A percentile compares a stretch with the other conserved stretches of the same genome.
These are phyloP conservation scores for Cladosporium phlei DNA, from an alignment of 2,329 filamentous ascomycete species.

Conservation along the genomic window DNA sequence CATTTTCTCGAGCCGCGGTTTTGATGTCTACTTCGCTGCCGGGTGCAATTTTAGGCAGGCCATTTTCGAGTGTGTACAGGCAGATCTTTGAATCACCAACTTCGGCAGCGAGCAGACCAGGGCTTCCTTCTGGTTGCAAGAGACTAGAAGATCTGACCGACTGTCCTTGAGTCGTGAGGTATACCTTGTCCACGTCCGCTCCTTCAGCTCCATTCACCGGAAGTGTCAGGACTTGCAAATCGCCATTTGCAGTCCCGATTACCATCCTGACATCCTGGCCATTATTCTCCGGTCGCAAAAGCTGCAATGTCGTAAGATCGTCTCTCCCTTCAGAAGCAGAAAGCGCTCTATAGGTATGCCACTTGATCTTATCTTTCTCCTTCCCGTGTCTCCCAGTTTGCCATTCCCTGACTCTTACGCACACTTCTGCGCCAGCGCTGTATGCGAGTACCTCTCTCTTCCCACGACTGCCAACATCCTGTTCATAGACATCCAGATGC, in stretches of 20 bases:
- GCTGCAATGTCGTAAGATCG: conserved; percentile 55
- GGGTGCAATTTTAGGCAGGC: conserved; percentile 30
- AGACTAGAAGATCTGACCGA: conserved; percentile 43
- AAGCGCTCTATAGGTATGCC: conserved; percentile 51
- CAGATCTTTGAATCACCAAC: conserved; percentile 42
- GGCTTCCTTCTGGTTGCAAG: conserved; percentile 13
- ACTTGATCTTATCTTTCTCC: conserved; percentile 28
- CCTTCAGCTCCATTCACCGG: conserved; percentile 15
- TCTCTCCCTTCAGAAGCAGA: conserved; percentile 50
- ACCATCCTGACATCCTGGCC: conserved; percentile 43
- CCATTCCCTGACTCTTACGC: conserved; percentile 43
- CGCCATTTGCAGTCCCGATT: conserved; percentile 53
- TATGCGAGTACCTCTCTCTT: conserved; percentile 55
- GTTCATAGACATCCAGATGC: conserved; percentile 29
- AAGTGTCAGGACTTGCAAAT: conserved; percentile 39
- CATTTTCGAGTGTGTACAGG: conserved; percentile 26
- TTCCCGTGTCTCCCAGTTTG: conserved; percentile 14
- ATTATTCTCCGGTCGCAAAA: conserved; percentile 39
- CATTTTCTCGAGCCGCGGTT: conserved; percentile 5
- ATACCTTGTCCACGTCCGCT: conserved; percentile 30
- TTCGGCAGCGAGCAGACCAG: conserved; percentile 47
- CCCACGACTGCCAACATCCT: conserved; percentile 34
- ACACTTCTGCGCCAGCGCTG: conserved; percentile 56
- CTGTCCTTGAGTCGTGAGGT: conserved; percentile 41
- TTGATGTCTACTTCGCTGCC: conserved; percentile 33